A percentile compares a stretch with the other conserved stretches of the same genome.
These are phyloP conservation scores for Centaurea solstitialis DNA, from an alignment of 129 eudicot genomes.

Conservation along the genomic window DNA sequence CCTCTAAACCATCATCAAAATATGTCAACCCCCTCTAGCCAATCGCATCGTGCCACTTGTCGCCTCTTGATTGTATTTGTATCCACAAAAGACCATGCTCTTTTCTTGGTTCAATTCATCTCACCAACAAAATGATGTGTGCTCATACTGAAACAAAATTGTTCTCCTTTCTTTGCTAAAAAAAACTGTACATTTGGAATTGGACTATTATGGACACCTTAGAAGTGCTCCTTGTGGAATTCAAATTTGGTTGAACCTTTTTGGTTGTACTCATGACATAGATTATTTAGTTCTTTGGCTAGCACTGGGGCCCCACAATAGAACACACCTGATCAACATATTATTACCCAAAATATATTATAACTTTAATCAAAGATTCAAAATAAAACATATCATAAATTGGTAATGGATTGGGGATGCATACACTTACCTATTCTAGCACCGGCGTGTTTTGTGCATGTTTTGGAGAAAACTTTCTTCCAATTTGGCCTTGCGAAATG, in stretches of 20 bases:
- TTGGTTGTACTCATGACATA: conserved; percentile 80
- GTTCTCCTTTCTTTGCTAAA: conserved; percentile 6
- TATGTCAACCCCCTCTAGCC: conserved; percentile 12
- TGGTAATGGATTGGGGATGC: neutral
- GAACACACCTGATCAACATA: conserved; percentile 73
- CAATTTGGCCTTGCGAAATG: conserved; percentile 98
- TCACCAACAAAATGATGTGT: conserved; percentile 24
- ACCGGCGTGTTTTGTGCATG: conserved; percentile 77
- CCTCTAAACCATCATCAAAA: conserved; percentile 19
- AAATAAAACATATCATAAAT: neutral
- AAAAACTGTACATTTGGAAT: neutral
- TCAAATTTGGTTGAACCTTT: conserved; percentile 91
- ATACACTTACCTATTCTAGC: conserved; percentile 79
- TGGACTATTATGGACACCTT: conserved; percentile 7
- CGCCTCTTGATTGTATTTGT: conserved; percentile 15
- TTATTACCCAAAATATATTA: neutral
- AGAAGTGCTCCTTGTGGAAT: conserved; percentile 93
- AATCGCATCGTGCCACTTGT: conserved; percentile 6
- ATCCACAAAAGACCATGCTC: neutral
- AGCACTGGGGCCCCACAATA: conserved; percentile 92
- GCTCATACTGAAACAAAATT: conserved; percentile 22
- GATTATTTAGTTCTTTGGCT: conserved; percentile 76
- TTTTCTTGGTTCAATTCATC: conserved; percentile 14
- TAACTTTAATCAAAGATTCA: neutral
- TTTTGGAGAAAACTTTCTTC: conserved; percentile 84